Conservation (phyloP, 345 rosid species). For the Mallotus nudiflorus region DNA sequence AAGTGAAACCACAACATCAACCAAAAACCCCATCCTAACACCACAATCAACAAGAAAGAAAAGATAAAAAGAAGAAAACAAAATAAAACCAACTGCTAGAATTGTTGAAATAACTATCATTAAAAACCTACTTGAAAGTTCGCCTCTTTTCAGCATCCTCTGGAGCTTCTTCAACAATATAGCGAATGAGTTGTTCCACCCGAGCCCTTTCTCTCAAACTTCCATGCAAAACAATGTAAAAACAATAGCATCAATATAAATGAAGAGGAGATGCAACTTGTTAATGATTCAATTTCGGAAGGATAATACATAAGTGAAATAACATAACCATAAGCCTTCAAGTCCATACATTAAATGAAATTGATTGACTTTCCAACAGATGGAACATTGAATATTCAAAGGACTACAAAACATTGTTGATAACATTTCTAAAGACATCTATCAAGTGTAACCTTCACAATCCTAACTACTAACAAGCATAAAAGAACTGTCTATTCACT, state of each 20-base stretch:
- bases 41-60: neutral
- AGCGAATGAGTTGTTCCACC: slow-evolving; percentile 74
- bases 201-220: slow-evolving; percentile 82
- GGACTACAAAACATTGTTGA: neutral
- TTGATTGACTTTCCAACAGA: neutral
- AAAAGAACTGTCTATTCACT: neutral
- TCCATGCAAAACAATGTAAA: slow-evolving; percentile 25
- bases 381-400: neutral
- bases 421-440: neutral
- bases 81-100: slow-evolving; percentile 1
- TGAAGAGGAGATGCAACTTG: neutral
- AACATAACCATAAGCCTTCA: neutral
- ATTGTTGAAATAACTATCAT: slow-evolving; percentile 7
- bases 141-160: slow-evolving; percentile 69
- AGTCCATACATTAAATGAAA: neutral
- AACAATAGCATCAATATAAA: slow-evolving; percentile 12
- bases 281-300: neutral
- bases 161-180: slow-evolving; percentile 75
- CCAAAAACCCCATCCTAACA: neutral
- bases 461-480: neutral
- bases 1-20: neutral
- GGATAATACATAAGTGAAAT: neutral
- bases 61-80: neutral
- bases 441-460: neutral
- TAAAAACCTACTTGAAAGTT: slow-evolving; percentile 64